Base-by-base conservation (phyloP, 805 yeast genomes). In the Candida tibetensis region DNA sequence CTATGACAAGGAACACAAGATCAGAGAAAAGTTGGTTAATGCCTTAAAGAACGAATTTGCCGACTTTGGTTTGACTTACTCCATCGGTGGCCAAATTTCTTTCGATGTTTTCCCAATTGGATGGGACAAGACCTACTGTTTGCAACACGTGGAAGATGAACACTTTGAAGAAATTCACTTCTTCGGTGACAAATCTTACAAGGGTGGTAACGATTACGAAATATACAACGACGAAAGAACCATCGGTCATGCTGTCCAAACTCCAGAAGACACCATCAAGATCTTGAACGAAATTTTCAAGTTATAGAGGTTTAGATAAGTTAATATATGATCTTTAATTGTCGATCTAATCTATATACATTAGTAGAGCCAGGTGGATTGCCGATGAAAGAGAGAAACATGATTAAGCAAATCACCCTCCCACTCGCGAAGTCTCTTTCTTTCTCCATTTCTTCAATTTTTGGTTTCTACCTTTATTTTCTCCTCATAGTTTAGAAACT, bases 81-180 rank as follows among this genome's bases (percentile, higher is more conserved):
- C 99, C 43, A 93, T 93, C 50, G 99, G 99, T 67, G 99, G 99
- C 55, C 98, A 93, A 77, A 93, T 93, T 65, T 91, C 98, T 25
- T 93, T 93, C 58, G 99, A 93, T 60, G 98, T 93, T 48, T 93
- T 93, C 91, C 99, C 99, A 74, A 87, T 96, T 48, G 99, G 99
- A 60, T 93, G 99, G 99, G 99, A 93, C 71, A 93, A 93, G 80
- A 93, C 99, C 46, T 93, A 91, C 75, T 87, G 95, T 69, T 79
- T 93, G 62, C 89, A 84, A 69, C 99, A 91, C 69, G 90, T 93
- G 54, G 87, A 71, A 57, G 66, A 74, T 44, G 96, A 91, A 69
- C 81, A 84, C 49, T 93, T 90, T 73, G 75, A 81, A 58, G 76
- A 79, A 54, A 88, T 93, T 57, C 98, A 93, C 74, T 93, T 93